phyloP scores from a whole-genome alignment of 169 alveolate species.

The Eimeria falciformis region DNA sequence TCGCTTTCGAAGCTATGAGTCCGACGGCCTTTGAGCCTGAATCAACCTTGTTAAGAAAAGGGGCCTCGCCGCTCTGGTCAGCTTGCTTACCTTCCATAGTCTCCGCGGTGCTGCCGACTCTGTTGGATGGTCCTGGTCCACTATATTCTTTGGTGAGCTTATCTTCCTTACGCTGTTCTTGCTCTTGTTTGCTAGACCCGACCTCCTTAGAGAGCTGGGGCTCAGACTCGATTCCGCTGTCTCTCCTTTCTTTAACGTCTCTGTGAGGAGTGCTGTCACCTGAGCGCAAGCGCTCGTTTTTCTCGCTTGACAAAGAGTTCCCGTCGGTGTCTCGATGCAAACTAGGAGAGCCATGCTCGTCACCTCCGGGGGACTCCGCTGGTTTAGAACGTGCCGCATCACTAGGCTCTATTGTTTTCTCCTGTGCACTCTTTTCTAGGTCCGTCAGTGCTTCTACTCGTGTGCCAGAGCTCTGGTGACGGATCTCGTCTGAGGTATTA shows the following conservation, averaged over 20 bases:
- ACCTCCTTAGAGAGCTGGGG: not conserved
- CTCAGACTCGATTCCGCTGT: not conserved
- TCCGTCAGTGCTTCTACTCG: not conserved
- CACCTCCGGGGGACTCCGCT: not conserved
- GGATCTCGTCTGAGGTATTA: not conserved
- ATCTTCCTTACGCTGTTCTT: no score
- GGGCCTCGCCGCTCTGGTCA: not conserved
- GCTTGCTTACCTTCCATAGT: not conserved
- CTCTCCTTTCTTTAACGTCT: no score
- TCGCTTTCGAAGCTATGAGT: not conserved
- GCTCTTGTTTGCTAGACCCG: no score
- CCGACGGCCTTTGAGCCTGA: not conserved
- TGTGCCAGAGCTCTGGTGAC: not conserved
- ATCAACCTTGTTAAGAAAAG: not conserved
- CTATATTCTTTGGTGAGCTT: not conserved
- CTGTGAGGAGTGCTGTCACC: not conserved
- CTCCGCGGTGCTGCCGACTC: not conserved
- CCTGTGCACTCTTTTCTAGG: not conserved
- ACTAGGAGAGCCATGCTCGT: not conserved
- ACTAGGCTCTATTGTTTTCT: not conserved
- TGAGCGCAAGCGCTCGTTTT: not conserved
- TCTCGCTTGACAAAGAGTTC: not conserved
- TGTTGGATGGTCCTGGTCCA: no score
- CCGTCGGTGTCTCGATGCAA: not conserved
- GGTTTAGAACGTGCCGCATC: constrained; percentile 7